These are phyloP conservation scores for Atkinsonella texensis DNA, from an alignment of 2,329 filamentous ascomycete genomes.

Conservation along the genomic window DNA sequence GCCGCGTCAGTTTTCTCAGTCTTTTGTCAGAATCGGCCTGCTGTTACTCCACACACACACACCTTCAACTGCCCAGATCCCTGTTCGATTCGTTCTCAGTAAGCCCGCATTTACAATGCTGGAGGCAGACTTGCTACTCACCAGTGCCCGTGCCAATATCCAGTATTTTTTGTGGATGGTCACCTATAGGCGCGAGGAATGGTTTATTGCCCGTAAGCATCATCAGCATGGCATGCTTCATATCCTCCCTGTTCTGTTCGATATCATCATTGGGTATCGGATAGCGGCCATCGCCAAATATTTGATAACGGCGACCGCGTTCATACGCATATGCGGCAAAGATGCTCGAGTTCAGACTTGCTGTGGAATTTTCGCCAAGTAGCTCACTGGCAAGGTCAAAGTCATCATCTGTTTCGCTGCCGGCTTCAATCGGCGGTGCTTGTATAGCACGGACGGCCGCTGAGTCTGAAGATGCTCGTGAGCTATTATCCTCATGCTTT, in stretches of 20 bases:
- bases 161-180: slow-evolving; percentile 22
- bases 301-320: slow-evolving; percentile 18
- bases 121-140: not conserved
- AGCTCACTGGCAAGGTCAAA: slow-evolving; percentile 2
- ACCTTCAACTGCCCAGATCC: slow-evolving; percentile 9
- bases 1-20: not conserved
- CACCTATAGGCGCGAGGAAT: slow-evolving; percentile 28
- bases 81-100: slow-evolving; percentile 1
- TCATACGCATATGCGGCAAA: slow-evolving; percentile 7
- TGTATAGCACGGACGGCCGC: slow-evolving; percentile 1
- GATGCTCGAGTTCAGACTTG: slow-evolving; percentile 7
- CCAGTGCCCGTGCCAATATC: slow-evolving; percentile 26
- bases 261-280: slow-evolving; percentile 27
- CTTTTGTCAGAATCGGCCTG: not conserved
- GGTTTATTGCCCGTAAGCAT: slow-evolving; percentile 22
- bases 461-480: not conserved
- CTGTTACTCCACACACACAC: not conserved
- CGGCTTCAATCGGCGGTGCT: slow-evolving; percentile 1
- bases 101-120: not conserved
- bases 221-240: slow-evolving; percentile 27
- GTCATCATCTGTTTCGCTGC: slow-evolving; percentile 4
- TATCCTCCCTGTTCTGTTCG: slow-evolving; percentile 27
- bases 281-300: slow-evolving; percentile 22
- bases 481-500: not conserved
- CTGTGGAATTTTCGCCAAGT: slow-evolving; percentile 3